A percentile compares a stretch with the other conserved stretches of the same genome.
Conservation (phyloP, 2,329 filamentous ascomycete species). For the Ophiocordyceps sinensis region DNA sequence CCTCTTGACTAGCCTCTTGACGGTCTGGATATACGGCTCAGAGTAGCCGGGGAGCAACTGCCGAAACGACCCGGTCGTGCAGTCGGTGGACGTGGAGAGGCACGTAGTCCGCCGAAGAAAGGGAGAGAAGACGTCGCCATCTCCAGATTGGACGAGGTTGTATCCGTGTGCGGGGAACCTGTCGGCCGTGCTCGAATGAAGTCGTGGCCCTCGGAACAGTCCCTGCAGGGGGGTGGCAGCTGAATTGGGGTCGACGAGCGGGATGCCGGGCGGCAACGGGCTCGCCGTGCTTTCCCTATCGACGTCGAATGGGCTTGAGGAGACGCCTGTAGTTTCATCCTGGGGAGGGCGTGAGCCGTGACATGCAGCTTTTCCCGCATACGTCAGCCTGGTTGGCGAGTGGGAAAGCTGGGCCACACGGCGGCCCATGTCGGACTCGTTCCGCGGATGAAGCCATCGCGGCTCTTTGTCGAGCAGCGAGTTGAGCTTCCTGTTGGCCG, state of each 20-base stretch:
- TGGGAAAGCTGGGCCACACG: slow-evolving; percentile 30
- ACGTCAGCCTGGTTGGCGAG: slow-evolving; percentile 18
- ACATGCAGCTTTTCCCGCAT: neutral
- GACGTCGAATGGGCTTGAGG: neutral
- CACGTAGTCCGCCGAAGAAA: slow-evolving; percentile 20
- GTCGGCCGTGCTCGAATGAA: neutral
- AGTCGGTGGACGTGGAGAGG: slow-evolving; percentile 23
- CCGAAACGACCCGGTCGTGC: slow-evolving; percentile 21
- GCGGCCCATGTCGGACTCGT: slow-evolving; percentile 33
- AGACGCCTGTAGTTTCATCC: slow-evolving; percentile 1
- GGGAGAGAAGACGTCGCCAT: slow-evolving; percentile 6
- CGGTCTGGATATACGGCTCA: slow-evolving; percentile 19
- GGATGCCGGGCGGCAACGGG: neutral
- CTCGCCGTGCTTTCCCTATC: neutral
- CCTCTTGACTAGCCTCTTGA: slow-evolving; percentile 23
- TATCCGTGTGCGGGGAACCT: neutral
- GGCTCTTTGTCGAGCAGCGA: slow-evolving; percentile 43
- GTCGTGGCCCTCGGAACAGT: neutral
- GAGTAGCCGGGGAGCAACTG: slow-evolving; percentile 17
- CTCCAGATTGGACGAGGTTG: neutral
- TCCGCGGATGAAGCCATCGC: slow-evolving; percentile 39
- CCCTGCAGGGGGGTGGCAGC: neutral
- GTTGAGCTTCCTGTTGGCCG: slow-evolving; percentile 43
- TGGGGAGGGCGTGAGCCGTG: neutral
- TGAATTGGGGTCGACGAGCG: neutral